Evolutionary conservation across 2,329 filamentous ascomycete species (phyloP), one percentile per base, ranked within the genome.

Genomic region (Colletotrichum eleusines): DNA sequence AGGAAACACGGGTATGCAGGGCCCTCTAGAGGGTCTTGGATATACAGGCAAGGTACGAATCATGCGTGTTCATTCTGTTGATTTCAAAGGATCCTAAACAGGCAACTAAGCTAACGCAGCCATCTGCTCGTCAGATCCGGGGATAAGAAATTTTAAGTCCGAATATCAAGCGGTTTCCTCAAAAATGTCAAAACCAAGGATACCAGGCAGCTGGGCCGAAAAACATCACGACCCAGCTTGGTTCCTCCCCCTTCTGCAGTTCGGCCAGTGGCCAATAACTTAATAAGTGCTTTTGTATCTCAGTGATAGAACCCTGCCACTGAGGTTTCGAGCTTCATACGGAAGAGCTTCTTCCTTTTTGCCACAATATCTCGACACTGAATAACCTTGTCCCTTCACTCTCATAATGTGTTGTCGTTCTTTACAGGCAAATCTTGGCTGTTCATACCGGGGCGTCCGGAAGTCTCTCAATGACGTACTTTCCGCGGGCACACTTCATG

Each of bases 381-480:
- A 54, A 54, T 2, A 2, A 18, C 8, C 35, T 23, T 23, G 12
- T 18, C 42, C 28, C 40, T 38, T 26, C 33, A 3, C 12, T n/a
- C 18, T 40, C 20, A 11, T 16, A 26, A 9, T 9, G 33, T 26
- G n/a, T 14, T n/a, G 20, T 33, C n/a, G n/a, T 28, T 35, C 31
- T n/a, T 33, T 33, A 62, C 12, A 6, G 5, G 12, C 54, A 50
- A 5, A 55, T 77, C 20, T 16, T 28, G 7, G 7, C 31, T 9
- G n/a, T 79, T 74, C 75, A 81, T 59, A 94, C 91, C 42, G 93
- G 93, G 46, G 93, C 94, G 81, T 94, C 93, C 6, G 95, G 95
- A 73, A 98, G 82, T 76, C 95, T 89, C 86, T 98, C 96, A 77
- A 99, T 96, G 58, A 95, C 91, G 81, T 98, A 98, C 82, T 98